Conservation (phyloP, 2,329 filamentous ascomycete species). For the Ophiocordyceps camponoti-rufipedis region DNA sequence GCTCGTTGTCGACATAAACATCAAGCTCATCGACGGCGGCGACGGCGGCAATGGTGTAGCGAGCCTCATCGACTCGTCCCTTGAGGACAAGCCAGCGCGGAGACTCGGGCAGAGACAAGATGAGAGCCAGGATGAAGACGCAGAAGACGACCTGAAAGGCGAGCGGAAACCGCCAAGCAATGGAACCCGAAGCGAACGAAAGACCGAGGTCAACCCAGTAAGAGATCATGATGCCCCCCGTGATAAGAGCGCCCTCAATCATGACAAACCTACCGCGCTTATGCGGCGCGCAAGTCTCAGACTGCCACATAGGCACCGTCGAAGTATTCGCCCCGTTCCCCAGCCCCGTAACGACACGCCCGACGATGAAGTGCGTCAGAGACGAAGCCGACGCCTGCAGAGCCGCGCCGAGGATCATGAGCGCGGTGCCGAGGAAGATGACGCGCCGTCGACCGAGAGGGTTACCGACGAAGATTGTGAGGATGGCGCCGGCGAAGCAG, state of each 20-base stretch:
- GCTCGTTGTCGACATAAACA: constrained; percentile 39
- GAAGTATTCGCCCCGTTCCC: constrained; percentile 40
- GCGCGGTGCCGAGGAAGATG: constrained; percentile 38
- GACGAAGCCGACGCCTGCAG: constrained; percentile 39
- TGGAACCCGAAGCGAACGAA: constrained; percentile 24
- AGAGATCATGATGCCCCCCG: constrained; percentile 34
- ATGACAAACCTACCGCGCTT: constrained; percentile 42
- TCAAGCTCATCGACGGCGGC: constrained; percentile 34
- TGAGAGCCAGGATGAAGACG: constrained; percentile 33
- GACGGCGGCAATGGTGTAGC: constrained; percentile 29
- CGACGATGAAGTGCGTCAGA: constrained; percentile 36
- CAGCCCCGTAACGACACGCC: constrained; percentile 39
- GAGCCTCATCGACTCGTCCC: constrained; percentile 26
- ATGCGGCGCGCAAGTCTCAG: constrained; percentile 37
- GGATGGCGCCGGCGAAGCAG: constrained; percentile 44
- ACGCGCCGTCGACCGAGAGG: constrained; percentile 39
- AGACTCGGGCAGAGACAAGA: constrained; percentile 35
- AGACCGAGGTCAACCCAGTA: constrained; percentile 45
- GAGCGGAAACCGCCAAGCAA: constrained; percentile 40
- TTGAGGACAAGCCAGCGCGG: constrained; percentile 29
- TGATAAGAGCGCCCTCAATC: constrained; percentile 40
- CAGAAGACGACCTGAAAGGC: constrained; percentile 37
- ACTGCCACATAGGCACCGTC: constrained; percentile 41
- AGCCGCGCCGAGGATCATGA: constrained; percentile 38
- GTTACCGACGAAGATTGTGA: constrained; percentile 48